Evolutionary conservation across 2,329 filamentous ascomycete genomes (phyloP).

Genomic region (Aureobasidium melanogenum): DNA sequence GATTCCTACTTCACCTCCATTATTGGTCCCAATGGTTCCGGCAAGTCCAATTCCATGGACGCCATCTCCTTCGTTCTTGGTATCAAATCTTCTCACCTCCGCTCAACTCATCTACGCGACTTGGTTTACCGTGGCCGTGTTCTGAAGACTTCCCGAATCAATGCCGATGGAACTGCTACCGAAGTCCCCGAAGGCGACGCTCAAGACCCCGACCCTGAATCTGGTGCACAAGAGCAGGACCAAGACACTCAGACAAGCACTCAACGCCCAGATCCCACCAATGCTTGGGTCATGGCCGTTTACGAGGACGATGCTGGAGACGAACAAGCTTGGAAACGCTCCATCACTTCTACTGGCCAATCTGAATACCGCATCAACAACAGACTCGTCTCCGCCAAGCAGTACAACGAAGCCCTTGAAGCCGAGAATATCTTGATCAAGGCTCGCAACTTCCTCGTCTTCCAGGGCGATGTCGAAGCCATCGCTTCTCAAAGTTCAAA

Average conservation of each 20-base stretch:
- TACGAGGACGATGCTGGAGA: slow-evolving; percentile 96
- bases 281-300: slow-evolving; percentile 97
- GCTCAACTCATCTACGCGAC: slow-evolving; percentile 87
- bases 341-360: slow-evolving; percentile 76
- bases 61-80: slow-evolving; percentile 98
- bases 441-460: slow-evolving; percentile 94
- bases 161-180: slow-evolving; percentile 74
- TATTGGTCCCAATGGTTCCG: slow-evolving; percentile 98
- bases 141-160: slow-evolving; percentile 83
- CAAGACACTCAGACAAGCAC: slow-evolving; percentile 50
- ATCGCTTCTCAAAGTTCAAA: slow-evolving; percentile 93
- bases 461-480: slow-evolving; percentile 94
- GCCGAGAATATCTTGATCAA: slow-evolving; percentile 96
- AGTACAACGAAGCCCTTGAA: slow-evolving; percentile 90
- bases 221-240: slow-evolving; percentile 25
- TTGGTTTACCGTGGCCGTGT: slow-evolving; percentile 93
- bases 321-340: slow-evolving; percentile 91
- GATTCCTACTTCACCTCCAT: slow-evolving; percentile 99
- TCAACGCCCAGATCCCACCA: slow-evolving; percentile 73
- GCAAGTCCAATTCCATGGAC: slow-evolving; percentile 99
- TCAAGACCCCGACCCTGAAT: slow-evolving; percentile 38
- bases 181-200: slow-evolving; percentile 43
- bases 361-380: slow-evolving; percentile 98
- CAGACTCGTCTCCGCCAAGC: slow-evolving; percentile 72
- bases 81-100: slow-evolving; percentile 96